Percentiles rank a stretch among this genome's conserved stretches.
These are phyloP conservation scores for Coccomyxa sp. DNA, from an alignment of 139 green algal genomes.

Conservation along the genomic window DNA sequence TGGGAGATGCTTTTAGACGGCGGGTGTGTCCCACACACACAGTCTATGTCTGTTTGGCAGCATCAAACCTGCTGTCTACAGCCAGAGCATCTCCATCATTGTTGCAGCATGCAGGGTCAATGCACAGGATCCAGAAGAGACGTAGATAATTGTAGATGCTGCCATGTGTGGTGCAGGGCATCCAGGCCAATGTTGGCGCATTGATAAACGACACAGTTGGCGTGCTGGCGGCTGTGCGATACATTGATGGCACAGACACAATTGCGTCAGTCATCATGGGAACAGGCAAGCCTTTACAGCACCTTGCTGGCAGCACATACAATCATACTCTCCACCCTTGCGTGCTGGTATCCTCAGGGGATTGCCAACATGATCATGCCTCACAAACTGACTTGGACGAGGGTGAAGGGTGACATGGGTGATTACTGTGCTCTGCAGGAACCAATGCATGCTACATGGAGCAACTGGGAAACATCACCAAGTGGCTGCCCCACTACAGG, in stretches of 20 bases:
- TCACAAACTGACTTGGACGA: too few species aligned
- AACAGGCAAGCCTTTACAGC: conserved; percentile 40
- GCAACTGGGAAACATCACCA: conserved; percentile 33
- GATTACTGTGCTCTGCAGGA: conserved; percentile 39
- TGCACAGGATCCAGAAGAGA: neutral
- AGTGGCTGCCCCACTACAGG: conserved; percentile 29
- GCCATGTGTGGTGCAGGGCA: neutral
- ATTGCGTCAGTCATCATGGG: conserved; percentile 76
- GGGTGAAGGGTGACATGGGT: too few species aligned
- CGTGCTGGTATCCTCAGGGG: too few species aligned
- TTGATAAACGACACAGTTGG: conserved; percentile 85
- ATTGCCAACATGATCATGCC: too few species aligned
- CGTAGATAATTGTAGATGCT: neutral
- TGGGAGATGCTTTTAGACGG: conserved; percentile 30
- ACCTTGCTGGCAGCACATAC: too few species aligned
- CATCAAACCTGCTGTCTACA: conserved; percentile 5
- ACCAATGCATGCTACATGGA: conserved; percentile 85
- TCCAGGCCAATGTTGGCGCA: conserved; percentile 34
- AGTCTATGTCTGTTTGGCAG: too few species aligned
- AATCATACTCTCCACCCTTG: too few species aligned
- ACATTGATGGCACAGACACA: conserved; percentile 50
- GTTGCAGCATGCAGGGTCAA: conserved; percentile 17
- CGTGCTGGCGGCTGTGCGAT: conserved; percentile 56
- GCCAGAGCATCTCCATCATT: conserved; percentile 23
- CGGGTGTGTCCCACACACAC: neutral